These are phyloP conservation scores for Colletotrichum abscissum DNA, from an alignment of 2,329 filamentous ascomycete genomes.

Conservation along the genomic window DNA sequence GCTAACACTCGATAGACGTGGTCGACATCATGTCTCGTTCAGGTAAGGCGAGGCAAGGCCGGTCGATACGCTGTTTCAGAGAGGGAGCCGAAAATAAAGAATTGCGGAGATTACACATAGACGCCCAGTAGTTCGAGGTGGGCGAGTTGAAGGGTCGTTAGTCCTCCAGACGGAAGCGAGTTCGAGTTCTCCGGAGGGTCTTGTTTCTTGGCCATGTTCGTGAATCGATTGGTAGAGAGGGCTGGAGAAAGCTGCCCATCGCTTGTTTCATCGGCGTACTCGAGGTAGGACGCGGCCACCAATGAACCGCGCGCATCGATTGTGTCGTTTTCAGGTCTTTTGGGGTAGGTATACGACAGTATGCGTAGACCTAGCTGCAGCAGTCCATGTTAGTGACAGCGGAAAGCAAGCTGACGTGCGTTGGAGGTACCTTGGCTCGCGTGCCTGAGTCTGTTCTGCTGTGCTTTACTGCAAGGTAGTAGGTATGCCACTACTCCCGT, in stretches of 20 bases:
- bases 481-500: no score
- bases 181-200: not conserved
- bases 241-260: constrained; percentile 12
- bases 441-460: not conserved
- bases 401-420: constrained; percentile 28
- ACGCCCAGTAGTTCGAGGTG: constrained; percentile 16
- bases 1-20: not conserved
- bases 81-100: constrained; percentile 7
- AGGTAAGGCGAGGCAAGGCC: constrained; percentile 9
- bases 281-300: constrained; percentile 18
- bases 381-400: not conserved
- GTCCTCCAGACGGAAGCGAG: not conserved
- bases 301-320: constrained; percentile 32
- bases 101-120: constrained; percentile 11
- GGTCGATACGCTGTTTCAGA: constrained; percentile 23
- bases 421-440: not conserved
- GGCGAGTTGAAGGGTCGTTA: not conserved
- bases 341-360: not conserved
- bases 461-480: not conserved
- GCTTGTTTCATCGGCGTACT: constrained; percentile 31
- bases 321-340: not conserved
- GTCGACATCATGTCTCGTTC: not conserved
- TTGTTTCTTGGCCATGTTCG: constrained; percentile 9
- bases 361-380: not conserved
- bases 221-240: constrained; percentile 25